Evolutionary conservation across 176 grass and related monocot species (phyloP), one percentile per base, ranked within the genome.

Genomic region (Saccharum spontaneum): DNA sequence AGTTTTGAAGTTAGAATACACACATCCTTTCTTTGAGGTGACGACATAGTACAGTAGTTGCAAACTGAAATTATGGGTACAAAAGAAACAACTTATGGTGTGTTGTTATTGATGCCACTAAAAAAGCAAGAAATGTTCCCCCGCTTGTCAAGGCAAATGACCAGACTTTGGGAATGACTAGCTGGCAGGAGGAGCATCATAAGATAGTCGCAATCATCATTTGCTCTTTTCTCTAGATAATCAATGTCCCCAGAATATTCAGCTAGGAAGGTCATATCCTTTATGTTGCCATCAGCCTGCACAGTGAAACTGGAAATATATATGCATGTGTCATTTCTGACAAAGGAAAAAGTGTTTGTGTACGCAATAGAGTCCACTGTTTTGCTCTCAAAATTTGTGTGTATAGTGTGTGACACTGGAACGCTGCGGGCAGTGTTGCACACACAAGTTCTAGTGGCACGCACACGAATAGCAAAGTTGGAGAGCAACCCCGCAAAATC

Each of bases 81-180:
- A 75, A 28, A 62, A 78, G 3, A 1, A 43, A 61, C n/a, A 5
- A 92, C 93, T 95, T 82, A 98, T 91, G 1, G 81, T 78, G 81
- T 89, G 81, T 97, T 86, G 78, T 98, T 98, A 72, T 98, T 98
- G 75, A 98, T 98, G 72, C 93, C 95, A 84, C 76, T 95, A 68
- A 98, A 85, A 73, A 95, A 98, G 16, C 93, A 85, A 62, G 93
- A 86, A 74, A 95, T 87, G 77, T 98, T 98, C 50, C 95, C 95
- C 62, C 60, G 86, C 50, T 90, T 95, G 79, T 94, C 93, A 89
- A 91, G 96, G 59, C 86, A 98, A 68, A 98, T 87, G 61, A 94
- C 89, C 20, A 95, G 77, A 34, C 75, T 86, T 71, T 89, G 28
- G 46, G 91, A 85, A 39, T 86, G 89, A 28, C 92, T 73, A 44